Evolutionary conservation across 257 asterid genomes (phyloP), one percentile per base, ranked within the genome.

Genomic region (Cruciata laevipes): DNA sequence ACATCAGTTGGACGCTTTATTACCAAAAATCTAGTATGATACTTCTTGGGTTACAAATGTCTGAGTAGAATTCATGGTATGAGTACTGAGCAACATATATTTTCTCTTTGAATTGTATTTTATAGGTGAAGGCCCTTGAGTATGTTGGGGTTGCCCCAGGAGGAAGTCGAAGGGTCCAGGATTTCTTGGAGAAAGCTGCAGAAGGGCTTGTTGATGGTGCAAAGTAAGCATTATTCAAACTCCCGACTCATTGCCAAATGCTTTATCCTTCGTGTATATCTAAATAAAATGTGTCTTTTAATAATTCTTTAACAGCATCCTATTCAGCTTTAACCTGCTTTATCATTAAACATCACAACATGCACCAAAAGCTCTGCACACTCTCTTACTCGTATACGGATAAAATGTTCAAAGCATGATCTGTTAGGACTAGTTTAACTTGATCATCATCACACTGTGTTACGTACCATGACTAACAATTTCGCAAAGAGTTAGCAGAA

Each of bases 141-240:
- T 85, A 80, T 27, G 60, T 85, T 1, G 96, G 97, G 49, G 62
- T 93, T 68, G 99, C 99, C 23, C 99, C 99, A 0, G 80, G 80
- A 74, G 99, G 99, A 77, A 93, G 99, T 65, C 94, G 85, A 80
- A 81, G 99, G 77, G 99, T 93, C 78, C 97, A 90, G 75, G 87
- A 86, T 80, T 90, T 94, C 96, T 79, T 94, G 72, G 99, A 94
- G 84, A 90, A 94, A 81, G 99, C 97, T 59, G 96, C 97, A 42
- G 97, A 94, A 76, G 99, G 99, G 68, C 97, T 94, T 68, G 91
- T 94, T 42, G 91, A 79, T 25, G 99, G 97, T 27, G 99, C 82
- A 66, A 89, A 86, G 99, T 90, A 84, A 87, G 96, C 59, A 40
- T 58, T 56, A 38, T 64, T 58, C 32, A 12, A 16, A 16, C 23